Base-by-base conservation (phyloP, 306 rosid species). In the Cajanus cajan region DNA sequence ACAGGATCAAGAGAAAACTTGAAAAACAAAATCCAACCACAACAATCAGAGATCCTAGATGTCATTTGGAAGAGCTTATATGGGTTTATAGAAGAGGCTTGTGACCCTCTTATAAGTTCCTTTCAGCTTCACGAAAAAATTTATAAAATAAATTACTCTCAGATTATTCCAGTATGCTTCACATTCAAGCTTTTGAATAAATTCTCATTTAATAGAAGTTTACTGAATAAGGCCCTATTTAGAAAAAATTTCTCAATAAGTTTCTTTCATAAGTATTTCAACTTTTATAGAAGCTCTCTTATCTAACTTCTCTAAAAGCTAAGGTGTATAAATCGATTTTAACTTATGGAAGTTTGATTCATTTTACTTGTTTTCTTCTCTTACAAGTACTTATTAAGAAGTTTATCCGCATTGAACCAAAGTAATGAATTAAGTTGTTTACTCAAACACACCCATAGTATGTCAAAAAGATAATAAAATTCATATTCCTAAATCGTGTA, bases 1-100 rank as follows among this genome's bases (percentile, higher is more conserved):
- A 54, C 61, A 73, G 54, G 59, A 61, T 55, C 28, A 8, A 66
- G 25, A 67, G 52, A 73, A 72, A 76, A 41, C 25, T 50, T 68
- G 37, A 3, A 36, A 73, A 52, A 21, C 41, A 65, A 39, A 80
- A 33, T 43, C 36, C 22, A 16, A 37, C 57, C 18, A 19, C 58
- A 62, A 31, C 15, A 48, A 64, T 31, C 28, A 28, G 9, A 15
- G 50, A 52, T 78, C 8, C 8, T 70, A 31, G 22, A 13, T 18
- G 9, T 4, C 3, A 12, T 28, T 48, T n/a, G 3, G 39, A 25
- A 58, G 66, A 13, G 10, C 10, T 58, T 25, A 58, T 4, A 4
- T 25, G 18, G 15, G 66, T 24, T 58, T 25, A 25, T 5, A 25
- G 66, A 28, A 25, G 36, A 12, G 39, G 66, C 19, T 6, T 28